Evolutionary conservation across 73 alveolate genomes (phyloP).

Genomic region (Tetrahymena thermophila): DNA sequence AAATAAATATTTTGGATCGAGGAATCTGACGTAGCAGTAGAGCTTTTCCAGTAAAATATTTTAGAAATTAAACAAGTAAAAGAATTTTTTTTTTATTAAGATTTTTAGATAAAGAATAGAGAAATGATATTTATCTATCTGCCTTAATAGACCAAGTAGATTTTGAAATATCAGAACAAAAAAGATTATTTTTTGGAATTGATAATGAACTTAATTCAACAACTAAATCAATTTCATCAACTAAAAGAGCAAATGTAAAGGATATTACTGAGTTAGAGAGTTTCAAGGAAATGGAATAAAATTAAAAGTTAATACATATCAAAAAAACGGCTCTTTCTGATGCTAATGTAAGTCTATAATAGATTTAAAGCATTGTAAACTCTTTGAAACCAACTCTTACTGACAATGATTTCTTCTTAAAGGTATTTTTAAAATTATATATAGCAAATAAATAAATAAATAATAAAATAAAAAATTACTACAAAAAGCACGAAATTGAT

Average conservation of each 20-base stretch:
- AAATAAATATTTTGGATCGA: not conserved
- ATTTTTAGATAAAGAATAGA: not conserved
- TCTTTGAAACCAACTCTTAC: not conserved
- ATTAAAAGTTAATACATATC: not conserved
- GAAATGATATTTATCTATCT: not conserved
- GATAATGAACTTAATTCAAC: not conserved
- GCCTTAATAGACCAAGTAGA: not conserved
- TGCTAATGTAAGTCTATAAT: not conserved
- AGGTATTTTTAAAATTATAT: not conserved
- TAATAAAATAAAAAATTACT: not conserved
- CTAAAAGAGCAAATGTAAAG: not conserved
- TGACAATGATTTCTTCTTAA: not conserved
- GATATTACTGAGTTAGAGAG: not conserved
- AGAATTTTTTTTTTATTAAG: not conserved
- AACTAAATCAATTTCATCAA: not conserved
- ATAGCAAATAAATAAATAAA: not conserved
- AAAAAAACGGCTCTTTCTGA: not conserved
- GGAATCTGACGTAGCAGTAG: not conserved
- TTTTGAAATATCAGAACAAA: not conserved
- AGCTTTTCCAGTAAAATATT: conserved; percentile 9
- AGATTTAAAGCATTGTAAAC: not conserved
- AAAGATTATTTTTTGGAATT: not conserved
- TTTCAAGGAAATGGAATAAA: not conserved
- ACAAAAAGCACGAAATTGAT: not conserved
- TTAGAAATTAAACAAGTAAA: not conserved